Conservation (phyloP, 169 alveolate genomes). For the Plasmodium fragile region DNA sequence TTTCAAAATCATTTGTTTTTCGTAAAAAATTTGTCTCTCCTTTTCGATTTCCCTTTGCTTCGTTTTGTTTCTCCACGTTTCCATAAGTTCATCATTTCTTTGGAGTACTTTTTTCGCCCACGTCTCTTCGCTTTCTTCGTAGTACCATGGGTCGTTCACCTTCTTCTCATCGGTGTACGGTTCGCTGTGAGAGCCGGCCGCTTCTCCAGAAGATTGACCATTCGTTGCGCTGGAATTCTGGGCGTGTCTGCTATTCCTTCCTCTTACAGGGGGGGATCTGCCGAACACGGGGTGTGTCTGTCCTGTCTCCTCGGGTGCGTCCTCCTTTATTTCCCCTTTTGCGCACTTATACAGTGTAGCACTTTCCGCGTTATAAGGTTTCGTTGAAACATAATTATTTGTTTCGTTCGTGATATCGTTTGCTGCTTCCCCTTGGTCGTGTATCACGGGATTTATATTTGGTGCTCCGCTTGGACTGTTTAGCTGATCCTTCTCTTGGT, state of each 20-base stretch:
- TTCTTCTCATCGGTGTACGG: conserved; percentile 43
- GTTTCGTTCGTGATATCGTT: not conserved
- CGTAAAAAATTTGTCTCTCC: conserved; percentile 69
- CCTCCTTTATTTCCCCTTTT: not conserved
- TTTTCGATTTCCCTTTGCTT: conserved; percentile 70
- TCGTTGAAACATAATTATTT: not conserved
- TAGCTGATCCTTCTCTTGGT: not conserved
- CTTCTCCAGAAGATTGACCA: conserved; percentile 1
- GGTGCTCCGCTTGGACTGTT: not conserved
- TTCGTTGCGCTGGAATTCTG: not conserved
- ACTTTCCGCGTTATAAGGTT: not conserved
- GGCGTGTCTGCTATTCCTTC: conserved; percentile 43
- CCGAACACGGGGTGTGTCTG: not conserved
- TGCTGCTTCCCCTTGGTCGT: not conserved
- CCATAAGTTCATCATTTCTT: conserved; percentile 82
- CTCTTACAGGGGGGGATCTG: not conserved
- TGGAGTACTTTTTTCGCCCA: conserved; percentile 80
- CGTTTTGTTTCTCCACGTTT: conserved; percentile 80
- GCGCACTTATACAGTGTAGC: not conserved
- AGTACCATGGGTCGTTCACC: conserved; percentile 30
- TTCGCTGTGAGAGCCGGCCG: conserved; percentile 21
- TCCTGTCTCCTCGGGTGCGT: not conserved
- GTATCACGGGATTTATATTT: not conserved
- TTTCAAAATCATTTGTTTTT: conserved; percentile 70
- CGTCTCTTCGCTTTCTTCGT: conserved; percentile 72